phyloP scores from a whole-genome alignment of 2,329 filamentous ascomycete species.

The Penicillium sp. region DNA sequence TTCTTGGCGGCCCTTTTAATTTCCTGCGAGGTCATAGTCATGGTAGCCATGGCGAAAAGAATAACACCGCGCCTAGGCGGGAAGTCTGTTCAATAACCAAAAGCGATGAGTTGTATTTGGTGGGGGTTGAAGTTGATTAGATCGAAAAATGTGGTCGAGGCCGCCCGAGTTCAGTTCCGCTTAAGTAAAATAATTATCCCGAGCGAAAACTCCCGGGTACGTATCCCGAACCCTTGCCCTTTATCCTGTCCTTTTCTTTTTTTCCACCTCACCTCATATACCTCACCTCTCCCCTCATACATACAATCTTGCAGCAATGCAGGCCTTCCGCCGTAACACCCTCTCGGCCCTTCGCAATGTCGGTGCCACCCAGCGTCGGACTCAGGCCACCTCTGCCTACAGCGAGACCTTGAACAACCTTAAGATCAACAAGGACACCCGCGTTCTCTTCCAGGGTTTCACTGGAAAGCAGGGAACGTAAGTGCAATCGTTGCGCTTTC shows the following conservation, averaged over 20 bases:
- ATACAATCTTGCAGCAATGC: conserved; percentile 57
- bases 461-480: conserved; percentile 95
- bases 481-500: conserved; percentile 40
- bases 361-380: conserved; percentile 63
- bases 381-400: conserved; percentile 68
- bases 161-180: conserved; percentile 33
- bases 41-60: conserved; percentile 57
- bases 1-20: conserved; percentile 58
- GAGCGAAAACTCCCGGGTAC: conserved; percentile 33
- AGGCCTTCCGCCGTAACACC: conserved; percentile 74
- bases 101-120: conserved; percentile 1
- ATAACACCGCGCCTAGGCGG: conserved; percentile 14
- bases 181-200: conserved; percentile 39
- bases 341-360: conserved; percentile 66
- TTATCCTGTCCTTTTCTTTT: conserved; percentile 20
- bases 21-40: conserved; percentile 58
- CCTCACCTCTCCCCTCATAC: conserved; percentile 14
- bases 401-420: conserved; percentile 76
- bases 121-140: conserved; percentile 20
- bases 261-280: conserved; percentile 15
- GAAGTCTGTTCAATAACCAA: neutral
- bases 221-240: conserved; percentile 28
- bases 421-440: conserved; percentile 87
- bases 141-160: conserved; percentile 29
- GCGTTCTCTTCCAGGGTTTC: conserved; percentile 95